These are phyloP conservation scores for Parathielavia appendiculata DNA, from an alignment of 495 filamentous ascomycete species.

Conservation along the genomic window DNA sequence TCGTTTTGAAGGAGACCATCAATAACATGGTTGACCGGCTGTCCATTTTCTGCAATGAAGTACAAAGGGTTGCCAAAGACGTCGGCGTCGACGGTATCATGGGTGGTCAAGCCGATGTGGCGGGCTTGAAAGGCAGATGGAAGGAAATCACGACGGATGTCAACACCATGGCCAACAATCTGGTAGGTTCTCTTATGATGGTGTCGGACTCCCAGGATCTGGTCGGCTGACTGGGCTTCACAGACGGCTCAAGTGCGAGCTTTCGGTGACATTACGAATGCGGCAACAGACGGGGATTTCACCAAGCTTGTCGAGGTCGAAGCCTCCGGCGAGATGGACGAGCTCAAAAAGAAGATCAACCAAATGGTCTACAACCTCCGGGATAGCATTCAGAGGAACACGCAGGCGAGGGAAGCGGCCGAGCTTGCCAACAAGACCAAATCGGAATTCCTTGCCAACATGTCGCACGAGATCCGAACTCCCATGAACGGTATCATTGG, in stretches of 20 bases:
- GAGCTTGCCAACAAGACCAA: constrained; percentile 98
- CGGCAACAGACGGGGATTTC: constrained; percentile 94
- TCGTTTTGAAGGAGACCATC: constrained; percentile 92
- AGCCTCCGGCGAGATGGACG: constrained; percentile 98
- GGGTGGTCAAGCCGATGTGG: constrained; percentile 95
- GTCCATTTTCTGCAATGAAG: constrained; percentile 93
- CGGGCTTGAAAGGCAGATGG: constrained; percentile 90
- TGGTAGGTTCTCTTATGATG: constrained; percentile 40
- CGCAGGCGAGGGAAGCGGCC: constrained; percentile 90
- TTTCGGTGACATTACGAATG: constrained; percentile 96
- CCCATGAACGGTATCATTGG: constrained; percentile 86
- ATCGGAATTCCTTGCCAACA: constrained; percentile 97
- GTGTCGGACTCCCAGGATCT: not conserved
- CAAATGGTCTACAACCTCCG: constrained; percentile 96
- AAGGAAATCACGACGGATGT: constrained; percentile 97
- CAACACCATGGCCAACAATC: constrained; percentile 97
- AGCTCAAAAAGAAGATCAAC: constrained; percentile 98
- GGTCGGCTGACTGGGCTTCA: constrained; percentile 15
- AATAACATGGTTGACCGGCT: constrained; percentile 98
- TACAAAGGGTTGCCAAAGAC: constrained; percentile 93
- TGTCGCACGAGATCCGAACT: constrained; percentile 98
- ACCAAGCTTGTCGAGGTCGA: constrained; percentile 96
- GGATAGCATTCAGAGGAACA: constrained; percentile 96
- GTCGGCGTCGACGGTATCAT: constrained; percentile 98
- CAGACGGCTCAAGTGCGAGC: constrained; percentile 92